These are phyloP conservation scores for Aspergillus panamensis DNA, from an alignment of 495 filamentous ascomycete genomes.

Conservation along the genomic window DNA sequence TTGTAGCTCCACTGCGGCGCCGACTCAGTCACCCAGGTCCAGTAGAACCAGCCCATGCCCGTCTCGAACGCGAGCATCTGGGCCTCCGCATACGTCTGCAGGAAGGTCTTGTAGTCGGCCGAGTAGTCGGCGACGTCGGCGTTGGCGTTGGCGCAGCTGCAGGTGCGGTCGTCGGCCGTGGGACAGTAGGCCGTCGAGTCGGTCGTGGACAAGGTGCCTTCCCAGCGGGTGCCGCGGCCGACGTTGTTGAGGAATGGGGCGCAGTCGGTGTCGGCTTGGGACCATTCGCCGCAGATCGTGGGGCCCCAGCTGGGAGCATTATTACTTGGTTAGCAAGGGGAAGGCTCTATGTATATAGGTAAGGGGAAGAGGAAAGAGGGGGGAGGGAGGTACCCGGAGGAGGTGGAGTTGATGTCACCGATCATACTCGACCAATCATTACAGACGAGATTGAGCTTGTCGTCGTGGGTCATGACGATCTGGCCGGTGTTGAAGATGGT, in stretches of 20 bases:
- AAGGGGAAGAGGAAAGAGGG: neutral
- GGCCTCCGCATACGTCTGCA: slow-evolving; percentile 86
- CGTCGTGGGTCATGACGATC: slow-evolving; percentile 67
- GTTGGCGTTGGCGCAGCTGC: slow-evolving; percentile 74
- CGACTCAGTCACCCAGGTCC: slow-evolving; percentile 82
- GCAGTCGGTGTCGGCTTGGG: slow-evolving; percentile 97
- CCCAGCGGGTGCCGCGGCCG: slow-evolving; percentile 83
- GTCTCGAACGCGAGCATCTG: slow-evolving; percentile 92
- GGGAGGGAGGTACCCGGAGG: slow-evolving; percentile 54
- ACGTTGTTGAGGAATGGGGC: slow-evolving; percentile 85
- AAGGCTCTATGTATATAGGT: too few relatives aligned
- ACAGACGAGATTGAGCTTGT: slow-evolving; percentile 82
- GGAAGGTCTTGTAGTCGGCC: slow-evolving; percentile 74
- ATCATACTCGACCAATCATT: slow-evolving; percentile 80
- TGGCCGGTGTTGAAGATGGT: slow-evolving; percentile 80
- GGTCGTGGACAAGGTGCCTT: slow-evolving; percentile 66
- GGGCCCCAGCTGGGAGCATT: slow-evolving; percentile 65
- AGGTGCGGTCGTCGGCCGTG: slow-evolving; percentile 51
- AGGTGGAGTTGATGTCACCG: slow-evolving; percentile 59
- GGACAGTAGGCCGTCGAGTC: slow-evolving; percentile 70
- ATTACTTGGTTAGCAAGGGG: slow-evolving; percentile 26
- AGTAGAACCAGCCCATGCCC: slow-evolving; percentile 97
- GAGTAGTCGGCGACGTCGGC: slow-evolving; percentile 65
- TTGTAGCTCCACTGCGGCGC: slow-evolving; percentile 95
- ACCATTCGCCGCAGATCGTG: slow-evolving; percentile 97